Evolutionary conservation across 1,284 basidiomycete species (phyloP), one percentile per base, ranked within the genome.

Genomic region (Somion occarium): DNA sequence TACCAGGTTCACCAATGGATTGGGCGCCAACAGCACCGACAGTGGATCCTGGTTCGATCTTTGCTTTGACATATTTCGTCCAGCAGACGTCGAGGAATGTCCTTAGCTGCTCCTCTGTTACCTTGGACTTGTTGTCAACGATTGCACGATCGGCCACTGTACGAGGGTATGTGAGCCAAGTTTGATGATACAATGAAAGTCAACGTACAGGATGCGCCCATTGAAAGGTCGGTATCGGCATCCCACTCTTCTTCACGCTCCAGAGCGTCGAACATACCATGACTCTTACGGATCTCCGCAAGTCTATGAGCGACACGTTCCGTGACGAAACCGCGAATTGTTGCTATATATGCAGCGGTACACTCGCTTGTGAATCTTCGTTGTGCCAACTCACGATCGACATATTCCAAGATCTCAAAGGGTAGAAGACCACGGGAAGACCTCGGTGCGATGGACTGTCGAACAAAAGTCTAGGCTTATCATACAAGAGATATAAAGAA

Each of bases 21-120:
- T 99, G 97, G 1, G 97, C 97, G 15, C 97, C 97, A 44, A 99
- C 93, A 15, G 97, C 97, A 47, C 97, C 97, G 18, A 99, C 97
- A 3, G 97, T 98, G 0, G 94, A 96, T 15, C 93, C 92, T 46
- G 94, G 95, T 69, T 98, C 94, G 59, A 98, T 95, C 64, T 93
- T 91, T 5, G 94, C 91, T 69, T 93, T 91, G 34, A 93, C 86
- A 64, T 96, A 97, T 66, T 91, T 93, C 24, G 83, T 83, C 82
- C 92, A 93, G 66, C 93, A 98, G 50, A 91, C 76, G 25, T 91
- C 75, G 38, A 99, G 72, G 80, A 99, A 99, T 5, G 72, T 73
- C 43, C 72, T 73, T 2, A 99, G 69, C 62, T 98, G 95, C 4
- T 74, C 72, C 64, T 87, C 78, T 0, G 95, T 97, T 26, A 98